Evolutionary conservation across 1,284 basidiomycete species (phyloP).

Genomic region (Ustilago shanxiensis): DNA sequence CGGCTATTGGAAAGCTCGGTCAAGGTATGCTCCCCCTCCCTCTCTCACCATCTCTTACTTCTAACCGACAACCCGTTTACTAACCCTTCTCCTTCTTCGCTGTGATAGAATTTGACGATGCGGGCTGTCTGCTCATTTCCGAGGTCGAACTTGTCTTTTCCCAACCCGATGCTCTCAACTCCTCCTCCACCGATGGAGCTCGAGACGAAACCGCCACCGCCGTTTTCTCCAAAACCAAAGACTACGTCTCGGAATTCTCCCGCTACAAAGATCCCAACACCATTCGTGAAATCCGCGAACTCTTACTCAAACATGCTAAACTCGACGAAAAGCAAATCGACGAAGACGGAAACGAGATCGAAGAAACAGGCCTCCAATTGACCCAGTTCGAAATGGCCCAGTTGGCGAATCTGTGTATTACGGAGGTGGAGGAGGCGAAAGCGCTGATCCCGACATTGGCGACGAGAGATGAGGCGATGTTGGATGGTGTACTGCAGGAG

Average conservation of each 20-base stretch:
- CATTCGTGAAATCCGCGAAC: conserved; percentile 84
- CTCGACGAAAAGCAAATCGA: conserved; percentile 46
- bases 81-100: background rate
- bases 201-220: conserved; percentile 71
- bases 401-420: conserved; percentile 89
- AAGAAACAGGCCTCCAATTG: conserved; percentile 78
- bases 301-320: conserved; percentile 52
- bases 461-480: conserved; percentile 85
- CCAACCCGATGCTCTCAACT: conserved; percentile 75
- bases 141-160: conserved; percentile 90
- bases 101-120: conserved; percentile 82
- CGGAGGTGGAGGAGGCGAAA: conserved; percentile 88
- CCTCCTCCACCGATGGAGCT: background rate
- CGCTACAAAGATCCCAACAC: conserved; percentile 89
- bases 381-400: conserved; percentile 93
- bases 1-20: conserved; percentile 56
- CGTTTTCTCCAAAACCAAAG: conserved; percentile 90
- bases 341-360: conserved; percentile 40
- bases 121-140: conserved; percentile 87
- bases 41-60: background rate
- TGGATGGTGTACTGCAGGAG: conserved; percentile 84
- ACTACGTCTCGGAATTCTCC: conserved; percentile 89
- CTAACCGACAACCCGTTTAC: background rate
- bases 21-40: background rate
- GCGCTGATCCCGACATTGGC: conserved; percentile 88